These are phyloP conservation scores for Ganoderma multipileum DNA, from an alignment of 1,284 basidiomycete species.

Conservation along the genomic window DNA sequence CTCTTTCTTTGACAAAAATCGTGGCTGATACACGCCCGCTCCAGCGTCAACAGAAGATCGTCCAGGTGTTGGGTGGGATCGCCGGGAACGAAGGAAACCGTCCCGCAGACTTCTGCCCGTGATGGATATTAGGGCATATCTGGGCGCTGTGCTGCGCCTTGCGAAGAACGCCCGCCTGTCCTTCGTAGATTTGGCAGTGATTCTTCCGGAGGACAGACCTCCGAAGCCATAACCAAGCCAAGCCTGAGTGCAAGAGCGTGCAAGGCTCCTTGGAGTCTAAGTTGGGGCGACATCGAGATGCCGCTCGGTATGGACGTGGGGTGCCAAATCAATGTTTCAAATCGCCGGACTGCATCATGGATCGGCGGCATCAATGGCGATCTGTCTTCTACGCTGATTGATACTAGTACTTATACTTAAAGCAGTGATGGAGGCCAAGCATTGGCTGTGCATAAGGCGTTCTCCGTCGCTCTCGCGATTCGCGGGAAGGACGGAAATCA, in stretches of 20 bases:
- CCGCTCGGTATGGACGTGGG: neutral
- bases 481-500: constrained; percentile 6
- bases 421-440: neutral
- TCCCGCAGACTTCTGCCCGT: constrained; percentile 4
- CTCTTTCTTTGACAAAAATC: constrained; percentile 7
- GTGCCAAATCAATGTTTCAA: neutral
- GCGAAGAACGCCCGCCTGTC: neutral
- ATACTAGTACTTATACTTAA: neutral
- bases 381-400: neutral
- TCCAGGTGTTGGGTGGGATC: constrained; percentile 57
- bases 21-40: constrained; percentile 15
- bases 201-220: neutral
- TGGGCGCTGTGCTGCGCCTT: neutral
- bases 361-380: neutral
- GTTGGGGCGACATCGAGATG: neutral
- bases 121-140: constrained; percentile 15
- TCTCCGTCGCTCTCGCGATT: constrained; percentile 4
- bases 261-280: neutral
- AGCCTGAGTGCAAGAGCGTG: neutral
- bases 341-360: neutral
- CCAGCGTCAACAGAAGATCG: constrained; percentile 57
- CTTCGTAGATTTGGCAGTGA: neutral
- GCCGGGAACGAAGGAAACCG: constrained; percentile 33
- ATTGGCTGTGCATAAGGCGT: neutral
- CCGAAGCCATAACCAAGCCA: neutral